These are phyloP conservation scores for Hanseniaspora pseudoguilliermondii DNA, from an alignment of 805 yeast species.

Conservation along the genomic window DNA sequence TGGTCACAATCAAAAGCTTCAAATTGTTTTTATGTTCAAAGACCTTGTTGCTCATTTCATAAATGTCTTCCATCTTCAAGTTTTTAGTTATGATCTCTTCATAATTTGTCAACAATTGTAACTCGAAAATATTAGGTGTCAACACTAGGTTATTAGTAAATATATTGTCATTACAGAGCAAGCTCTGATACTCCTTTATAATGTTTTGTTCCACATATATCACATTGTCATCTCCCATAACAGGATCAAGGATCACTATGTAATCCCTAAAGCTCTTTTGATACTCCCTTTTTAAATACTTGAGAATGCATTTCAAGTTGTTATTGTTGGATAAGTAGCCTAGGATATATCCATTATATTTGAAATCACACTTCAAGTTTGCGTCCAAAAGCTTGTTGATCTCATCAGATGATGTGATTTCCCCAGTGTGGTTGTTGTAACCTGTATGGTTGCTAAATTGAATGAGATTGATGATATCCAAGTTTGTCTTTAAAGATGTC, in stretches of 20 bases:
- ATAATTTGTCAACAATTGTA: constrained; percentile 43
- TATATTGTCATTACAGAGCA: constrained; percentile 30
- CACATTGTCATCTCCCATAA: constrained; percentile 67
- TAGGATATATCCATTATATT: constrained; percentile 45
- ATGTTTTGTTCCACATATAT: constrained; percentile 49
- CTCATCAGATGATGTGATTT: neutral
- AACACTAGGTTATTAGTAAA: constrained; percentile 40
- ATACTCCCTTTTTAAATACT: constrained; percentile 23
- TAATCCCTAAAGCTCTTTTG: constrained; percentile 26
- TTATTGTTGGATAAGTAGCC: constrained; percentile 56
- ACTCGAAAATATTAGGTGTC: constrained; percentile 87
- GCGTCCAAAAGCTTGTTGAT: neutral
- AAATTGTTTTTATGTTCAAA: constrained; percentile 4
- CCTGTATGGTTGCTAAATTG: constrained; percentile 64
- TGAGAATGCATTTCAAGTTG: constrained; percentile 31
- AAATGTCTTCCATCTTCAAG: constrained; percentile 3
- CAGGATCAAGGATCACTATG: constrained; percentile 60
- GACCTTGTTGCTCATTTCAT: neutral
- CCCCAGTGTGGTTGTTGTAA: constrained; percentile 31
- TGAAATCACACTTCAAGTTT: constrained; percentile 13
- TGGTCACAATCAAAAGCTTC: constrained; percentile 9
- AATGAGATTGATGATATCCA: constrained; percentile 52
- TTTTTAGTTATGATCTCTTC: constrained; percentile 5
- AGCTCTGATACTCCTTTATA: constrained; percentile 44
- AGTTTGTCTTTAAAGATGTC: constrained; percentile 56